Conservation (phyloP, 2,329 filamentous ascomycete species). For the Ceratocystis lukuohia region DNA sequence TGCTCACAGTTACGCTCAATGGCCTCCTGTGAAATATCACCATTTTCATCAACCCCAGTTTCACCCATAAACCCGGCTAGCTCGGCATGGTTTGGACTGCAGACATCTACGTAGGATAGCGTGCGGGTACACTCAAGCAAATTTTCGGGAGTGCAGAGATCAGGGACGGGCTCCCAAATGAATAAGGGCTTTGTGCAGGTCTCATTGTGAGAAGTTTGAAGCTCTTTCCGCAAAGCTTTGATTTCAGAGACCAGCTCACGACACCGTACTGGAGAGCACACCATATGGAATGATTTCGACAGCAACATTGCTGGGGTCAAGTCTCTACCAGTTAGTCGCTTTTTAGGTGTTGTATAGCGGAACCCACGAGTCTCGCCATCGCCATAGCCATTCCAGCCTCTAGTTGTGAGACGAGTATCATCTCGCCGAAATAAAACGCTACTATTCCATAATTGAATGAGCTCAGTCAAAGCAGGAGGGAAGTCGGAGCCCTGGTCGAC, state of each 20-base stretch:
- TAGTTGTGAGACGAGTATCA: slow-evolving; percentile 59
- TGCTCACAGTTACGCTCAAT: slow-evolving; percentile 50
- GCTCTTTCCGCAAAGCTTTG: slow-evolving; percentile 37
- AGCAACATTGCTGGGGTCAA: slow-evolving; percentile 53
- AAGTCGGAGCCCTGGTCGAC: slow-evolving; percentile 86
- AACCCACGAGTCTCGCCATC: slow-evolving; percentile 60
- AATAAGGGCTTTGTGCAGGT: slow-evolving; percentile 51
- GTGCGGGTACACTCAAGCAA: slow-evolving; percentile 51
- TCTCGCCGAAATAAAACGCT: slow-evolving; percentile 56
- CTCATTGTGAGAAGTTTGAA: slow-evolving; percentile 23
- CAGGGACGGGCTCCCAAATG: slow-evolving; percentile 91
- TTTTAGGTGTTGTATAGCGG: slow-evolving; percentile 75
- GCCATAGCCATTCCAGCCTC: slow-evolving; percentile 85
- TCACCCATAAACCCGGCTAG: slow-evolving; percentile 73
- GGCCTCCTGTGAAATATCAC: slow-evolving; percentile 37
- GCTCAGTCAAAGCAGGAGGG: slow-evolving; percentile 47
- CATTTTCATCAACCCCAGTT: slow-evolving; percentile 40
- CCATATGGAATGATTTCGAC: slow-evolving; percentile 71
- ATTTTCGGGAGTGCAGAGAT: slow-evolving; percentile 63
- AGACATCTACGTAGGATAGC: slow-evolving; percentile 47
- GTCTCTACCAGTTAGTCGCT: slow-evolving; percentile 61
- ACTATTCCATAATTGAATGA: slow-evolving; percentile 64
- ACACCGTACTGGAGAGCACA: slow-evolving; percentile 68
- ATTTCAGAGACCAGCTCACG: slow-evolving; percentile 64
- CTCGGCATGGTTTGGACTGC: slow-evolving; percentile 75